Evolutionary conservation across 1,284 basidiomycete species (phyloP), one percentile per base, ranked within the genome.

Genomic region (Sporisorium graminicola): DNA sequence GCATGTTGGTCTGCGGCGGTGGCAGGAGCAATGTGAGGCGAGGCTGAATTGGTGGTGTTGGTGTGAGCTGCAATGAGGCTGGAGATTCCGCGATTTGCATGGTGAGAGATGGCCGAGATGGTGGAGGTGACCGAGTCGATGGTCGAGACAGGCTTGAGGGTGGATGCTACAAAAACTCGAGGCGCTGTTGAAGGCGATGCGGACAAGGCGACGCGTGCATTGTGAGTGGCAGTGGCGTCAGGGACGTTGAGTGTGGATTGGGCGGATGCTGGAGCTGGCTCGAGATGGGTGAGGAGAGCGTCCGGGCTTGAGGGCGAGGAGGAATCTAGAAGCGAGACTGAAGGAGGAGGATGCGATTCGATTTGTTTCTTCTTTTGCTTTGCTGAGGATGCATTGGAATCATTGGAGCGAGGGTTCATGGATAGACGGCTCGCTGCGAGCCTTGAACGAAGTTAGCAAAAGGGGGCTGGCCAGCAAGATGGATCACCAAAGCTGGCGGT

Each of bases 41-140:
- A 68, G 22, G 58, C 20, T 7, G 64, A 7, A 26, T 50, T 58
- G 44, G 44, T 31, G 2, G 58, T 9, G 20, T 20, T 43, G 18
- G 64, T 47, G 29, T 66, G 64, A 20, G 65, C 58, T n/a, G 72
- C 61, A 40, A 74, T 64, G 20, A 74, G 50, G 29, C 22, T 62
- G 1, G 65, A 62, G 52, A 74, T 61, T 44, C 72, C 72, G 26
- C 72, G 72, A 31, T 74, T 74, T 8, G 72, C 72, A 10, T 74
- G 72, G 2, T 65, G 66, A 14, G 72, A 74, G 49, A 74, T 22
- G n/a, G 72, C 53, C 3, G 72, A 69, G 72, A 74, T 65, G 51
- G 65, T 74, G 12, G 62, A 61, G 16, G 72, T 65, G 33, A 74
- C 72, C 10, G 65, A 57, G 1, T 74, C 62, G 42, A 74, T 69